phyloP scores from a whole-genome alignment of 1,284 basidiomycete species.

The Apiotrichum akiyoshidainum region DNA sequence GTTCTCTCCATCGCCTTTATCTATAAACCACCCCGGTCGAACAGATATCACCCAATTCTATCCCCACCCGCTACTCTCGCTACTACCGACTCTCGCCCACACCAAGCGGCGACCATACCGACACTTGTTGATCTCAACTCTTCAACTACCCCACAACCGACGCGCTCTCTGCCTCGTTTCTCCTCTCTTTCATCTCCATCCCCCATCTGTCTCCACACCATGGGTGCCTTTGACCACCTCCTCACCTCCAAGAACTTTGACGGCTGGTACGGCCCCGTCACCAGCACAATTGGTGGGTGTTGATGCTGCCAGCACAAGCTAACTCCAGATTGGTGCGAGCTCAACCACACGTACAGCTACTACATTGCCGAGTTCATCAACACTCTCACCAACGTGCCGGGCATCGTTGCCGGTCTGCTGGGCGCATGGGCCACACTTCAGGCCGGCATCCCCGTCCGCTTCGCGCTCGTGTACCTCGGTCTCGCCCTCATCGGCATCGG shows the following conservation, averaged over 20 bases:
- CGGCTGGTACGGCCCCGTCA: constrained; percentile 16
- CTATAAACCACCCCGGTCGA: too few species aligned
- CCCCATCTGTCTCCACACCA: not conserved
- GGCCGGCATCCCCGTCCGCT: constrained; percentile 35
- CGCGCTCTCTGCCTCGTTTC: not conserved
- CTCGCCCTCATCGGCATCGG: constrained; percentile 46
- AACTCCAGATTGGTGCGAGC: constrained; percentile 42
- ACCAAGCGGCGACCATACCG: too few species aligned
- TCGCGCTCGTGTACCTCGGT: constrained; percentile 40
- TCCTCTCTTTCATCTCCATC: not conserved
- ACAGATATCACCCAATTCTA: too few species aligned
- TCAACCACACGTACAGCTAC: constrained; percentile 46
- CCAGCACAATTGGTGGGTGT: constrained; percentile 16
- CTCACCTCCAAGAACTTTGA: constrained; percentile 18
- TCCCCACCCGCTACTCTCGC: too few species aligned
- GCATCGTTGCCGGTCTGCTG: constrained; percentile 50
- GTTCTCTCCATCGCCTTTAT: too few species aligned
- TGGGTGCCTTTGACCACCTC: constrained; percentile 46
- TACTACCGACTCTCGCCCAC: too few species aligned
- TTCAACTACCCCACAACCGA: too few species aligned
- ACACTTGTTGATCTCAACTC: too few species aligned
- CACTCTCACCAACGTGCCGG: constrained; percentile 53
- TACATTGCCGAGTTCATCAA: constrained; percentile 52
- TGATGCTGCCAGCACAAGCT: not conserved
- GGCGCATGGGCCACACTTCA: constrained; percentile 33